Conservation (phyloP, 2,329 filamentous ascomycete species). For the Drechslera avenae region DNA sequence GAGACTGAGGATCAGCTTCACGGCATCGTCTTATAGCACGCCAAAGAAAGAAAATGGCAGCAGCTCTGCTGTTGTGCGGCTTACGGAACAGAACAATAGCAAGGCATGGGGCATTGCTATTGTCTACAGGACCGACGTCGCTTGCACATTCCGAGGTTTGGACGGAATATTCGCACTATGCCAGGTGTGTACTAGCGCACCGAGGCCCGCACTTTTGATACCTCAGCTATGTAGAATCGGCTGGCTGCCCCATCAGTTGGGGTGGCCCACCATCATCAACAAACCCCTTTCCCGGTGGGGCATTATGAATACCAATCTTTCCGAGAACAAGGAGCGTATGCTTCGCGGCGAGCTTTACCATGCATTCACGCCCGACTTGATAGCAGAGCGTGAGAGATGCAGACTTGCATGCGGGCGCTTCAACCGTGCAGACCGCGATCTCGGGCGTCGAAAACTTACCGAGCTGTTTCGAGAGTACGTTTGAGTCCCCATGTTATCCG, state of each 20-base stretch:
- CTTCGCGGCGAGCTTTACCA: constrained; percentile 72
- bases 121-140: constrained; percentile 5
- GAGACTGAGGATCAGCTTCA: constrained; percentile 1
- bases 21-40: constrained; percentile 8
- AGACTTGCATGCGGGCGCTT: constrained; percentile 65
- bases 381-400: constrained; percentile 67
- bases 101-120: constrained; percentile 9
- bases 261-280: too few relatives aligned
- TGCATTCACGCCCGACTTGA: constrained; percentile 72
- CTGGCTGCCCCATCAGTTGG: too few relatives aligned
- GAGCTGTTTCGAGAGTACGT: constrained; percentile 75
- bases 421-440: constrained; percentile 64
- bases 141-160: constrained; percentile 1
- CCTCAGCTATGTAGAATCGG: too few relatives aligned
- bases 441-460: constrained; percentile 65
- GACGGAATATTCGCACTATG: constrained; percentile 4
- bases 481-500: neutral
- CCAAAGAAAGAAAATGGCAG: neutral
- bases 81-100: constrained; percentile 12
- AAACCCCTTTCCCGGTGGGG: too few relatives aligned
- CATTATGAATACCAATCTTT: constrained; percentile 27
- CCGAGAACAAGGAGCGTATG: constrained; percentile 58
- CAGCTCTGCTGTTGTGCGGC: neutral
- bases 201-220: neutral
- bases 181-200: neutral